A percentile compares a stretch with the other conserved stretches of the same genome.
Conservation (phyloP, 202 grass and related monocot genomes). For the Setaria viridis region DNA sequence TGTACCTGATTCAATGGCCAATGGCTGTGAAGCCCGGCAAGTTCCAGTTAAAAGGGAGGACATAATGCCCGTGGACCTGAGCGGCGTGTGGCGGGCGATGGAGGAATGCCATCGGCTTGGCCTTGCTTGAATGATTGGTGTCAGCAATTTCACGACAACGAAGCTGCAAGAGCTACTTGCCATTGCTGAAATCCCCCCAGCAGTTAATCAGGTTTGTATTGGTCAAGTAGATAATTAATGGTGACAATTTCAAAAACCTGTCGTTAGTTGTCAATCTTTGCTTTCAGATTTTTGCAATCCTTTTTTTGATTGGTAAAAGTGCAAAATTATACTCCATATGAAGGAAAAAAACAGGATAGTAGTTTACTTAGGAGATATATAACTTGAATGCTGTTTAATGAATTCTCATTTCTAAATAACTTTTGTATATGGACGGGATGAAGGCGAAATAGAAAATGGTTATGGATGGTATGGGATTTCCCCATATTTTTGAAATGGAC, state of each 20-base stretch:
- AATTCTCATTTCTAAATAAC: background rate
- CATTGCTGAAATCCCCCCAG: conserved; percentile 60
- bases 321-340: no score
- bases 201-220: conserved; percentile 68
- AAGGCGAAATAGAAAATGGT: no score
- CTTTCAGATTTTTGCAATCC: background rate
- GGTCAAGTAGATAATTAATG: background rate
- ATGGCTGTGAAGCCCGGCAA: conserved; percentile 58
- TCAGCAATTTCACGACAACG: conserved; percentile 79
- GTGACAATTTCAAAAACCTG: background rate
- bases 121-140: conserved; percentile 71
- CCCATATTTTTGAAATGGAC: no score
- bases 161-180: conserved; percentile 60
- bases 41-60: conserved; percentile 61
- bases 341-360: background rate
- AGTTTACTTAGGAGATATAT: background rate
- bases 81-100: conserved; percentile 72
- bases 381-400: background rate
- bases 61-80: conserved; percentile 62
- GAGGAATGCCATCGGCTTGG: conserved; percentile 76
- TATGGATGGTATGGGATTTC: no score
- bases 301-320: background rate
- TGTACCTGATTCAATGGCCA: conserved; percentile 77
- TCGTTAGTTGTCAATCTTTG: background rate
- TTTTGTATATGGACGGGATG: background rate